Evolutionary conservation across 306 rosid genomes (phyloP).

Genomic region (Boehmeria nivea): DNA sequence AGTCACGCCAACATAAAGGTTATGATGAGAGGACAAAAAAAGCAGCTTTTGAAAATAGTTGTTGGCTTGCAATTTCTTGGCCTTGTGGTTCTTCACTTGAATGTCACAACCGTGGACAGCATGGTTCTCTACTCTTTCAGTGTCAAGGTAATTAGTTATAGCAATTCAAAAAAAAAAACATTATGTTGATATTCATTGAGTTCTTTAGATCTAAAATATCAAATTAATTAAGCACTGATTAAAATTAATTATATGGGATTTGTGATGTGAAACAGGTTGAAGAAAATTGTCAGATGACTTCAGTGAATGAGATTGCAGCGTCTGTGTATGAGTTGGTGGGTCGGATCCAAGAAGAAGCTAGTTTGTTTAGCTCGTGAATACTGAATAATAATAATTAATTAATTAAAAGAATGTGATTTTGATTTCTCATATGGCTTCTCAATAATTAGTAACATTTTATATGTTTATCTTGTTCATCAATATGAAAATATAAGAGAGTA

Average conservation of each 20-base stretch:
- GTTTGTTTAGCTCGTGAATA: too few relatives aligned
- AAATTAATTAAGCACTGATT: background rate
- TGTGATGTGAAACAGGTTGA: constrained; percentile 30
- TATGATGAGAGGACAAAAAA: constrained; percentile 22
- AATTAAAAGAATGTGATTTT: too few relatives aligned
- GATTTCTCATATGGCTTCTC: too few relatives aligned
- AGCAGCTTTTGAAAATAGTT: constrained; percentile 36
- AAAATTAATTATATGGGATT: background rate
- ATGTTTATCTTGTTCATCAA: too few relatives aligned
- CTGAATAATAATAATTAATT: too few relatives aligned
- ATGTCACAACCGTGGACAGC: constrained; percentile 21
- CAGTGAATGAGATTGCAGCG: constrained; percentile 42
- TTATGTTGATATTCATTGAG: too few relatives aligned
- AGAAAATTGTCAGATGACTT: constrained; percentile 25
- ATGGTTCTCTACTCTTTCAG: constrained; percentile 37
- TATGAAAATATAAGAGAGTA: too few relatives aligned
- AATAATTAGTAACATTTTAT: too few relatives aligned
- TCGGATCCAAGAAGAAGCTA: constrained; percentile 33
- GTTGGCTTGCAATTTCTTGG: constrained; percentile 30
- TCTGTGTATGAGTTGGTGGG: constrained; percentile 38
- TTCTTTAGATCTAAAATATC: too few relatives aligned
- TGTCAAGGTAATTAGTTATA: constrained; percentile 28
- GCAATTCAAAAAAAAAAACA: too few relatives aligned
- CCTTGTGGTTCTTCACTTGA: constrained; percentile 35
- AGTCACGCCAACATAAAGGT: constrained; percentile 36